Evolutionary conservation across 768 basidiomycete genomes (phyloP), one percentile per base, ranked within the genome.

Genomic region (Psilocybe azurescens): DNA sequence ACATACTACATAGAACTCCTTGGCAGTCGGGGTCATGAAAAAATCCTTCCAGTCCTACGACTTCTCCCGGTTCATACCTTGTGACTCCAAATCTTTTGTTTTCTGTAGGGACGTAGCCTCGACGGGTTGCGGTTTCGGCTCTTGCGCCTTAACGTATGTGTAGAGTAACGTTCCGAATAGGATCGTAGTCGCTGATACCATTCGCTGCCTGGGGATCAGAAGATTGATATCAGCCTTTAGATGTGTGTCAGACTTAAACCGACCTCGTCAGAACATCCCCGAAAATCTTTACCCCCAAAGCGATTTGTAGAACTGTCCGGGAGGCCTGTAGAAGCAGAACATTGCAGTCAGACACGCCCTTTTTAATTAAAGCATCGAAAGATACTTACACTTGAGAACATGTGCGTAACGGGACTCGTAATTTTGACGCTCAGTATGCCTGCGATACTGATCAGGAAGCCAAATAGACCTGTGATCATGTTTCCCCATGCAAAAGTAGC

Each of bases 391-490:
- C 74, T 73, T 2, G 90, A 91, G 53, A 93, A 79, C 91, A 93
- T 94, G 72, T 94, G 92, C 1, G 91, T 90, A 66, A 92, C 86
- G 5, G 93, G 93, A 20, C 89, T 91, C 2, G 92, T 94, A 66
- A 93, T 86, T 74, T 94, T 92, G 78, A 94, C 91, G 33, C 88
- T 90, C 32, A 94, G 77, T 61, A 90, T 79, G 41, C 89, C 89
- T 4, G 92, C 92, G 51, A 94, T 80, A 71, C 89, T 89, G 77
- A 94, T 90, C 62, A 94, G 74, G 79, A 92, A 94, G 0, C 92
- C 93, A 63, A 93, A 80, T 8, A 86, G 75, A 33, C 91, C 91
- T 77, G 90, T 74, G 6, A 74, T 62, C 36, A 72, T 62, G 44
- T 73, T 72, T 7, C 72, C 75, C 66, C 69, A 73, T 1, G 65